A percentile compares a stretch with the other conserved stretches of the same genome.
phyloP scores from a whole-genome alignment of 2,329 filamentous ascomycete genomes.

The Metarhizium anisopliae region DNA sequence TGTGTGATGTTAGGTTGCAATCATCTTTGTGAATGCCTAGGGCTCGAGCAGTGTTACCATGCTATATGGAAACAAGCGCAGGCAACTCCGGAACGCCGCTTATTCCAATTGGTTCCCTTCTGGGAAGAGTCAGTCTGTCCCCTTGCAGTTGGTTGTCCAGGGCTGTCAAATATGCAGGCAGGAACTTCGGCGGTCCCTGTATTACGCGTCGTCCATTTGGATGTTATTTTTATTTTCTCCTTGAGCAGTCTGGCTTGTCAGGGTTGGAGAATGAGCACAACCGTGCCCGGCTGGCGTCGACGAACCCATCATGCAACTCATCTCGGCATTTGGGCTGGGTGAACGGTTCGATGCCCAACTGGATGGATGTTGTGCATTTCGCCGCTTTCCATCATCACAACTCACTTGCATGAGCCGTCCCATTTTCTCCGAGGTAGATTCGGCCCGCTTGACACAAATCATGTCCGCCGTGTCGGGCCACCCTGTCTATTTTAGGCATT shows the following conservation, averaged over 20 bases:
- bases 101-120: not conserved
- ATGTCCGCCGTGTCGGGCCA: not conserved
- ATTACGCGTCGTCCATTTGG: not conserved
- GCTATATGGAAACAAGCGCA: not conserved
- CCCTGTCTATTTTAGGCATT: not conserved
- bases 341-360: not conserved
- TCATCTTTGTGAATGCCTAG: not conserved
- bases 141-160: not conserved
- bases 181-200: not conserved
- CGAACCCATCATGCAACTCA: not conserved
- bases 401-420: not conserved
- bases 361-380: not conserved
- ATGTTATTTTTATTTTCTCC: not conserved
- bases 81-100: not conserved
- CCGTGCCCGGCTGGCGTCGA: not conserved
- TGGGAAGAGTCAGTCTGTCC: not conserved
- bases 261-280: too few relatives aligned
- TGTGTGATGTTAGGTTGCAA: not conserved
- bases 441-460: not conserved
- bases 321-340: not conserved
- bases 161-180: not conserved
- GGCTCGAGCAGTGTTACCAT: not conserved
- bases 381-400: not conserved
- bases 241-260: not conserved
- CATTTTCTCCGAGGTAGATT: not conserved